phyloP scores from a whole-genome alignment of 176 grass and related monocot species.

The Carex parvula region DNA sequence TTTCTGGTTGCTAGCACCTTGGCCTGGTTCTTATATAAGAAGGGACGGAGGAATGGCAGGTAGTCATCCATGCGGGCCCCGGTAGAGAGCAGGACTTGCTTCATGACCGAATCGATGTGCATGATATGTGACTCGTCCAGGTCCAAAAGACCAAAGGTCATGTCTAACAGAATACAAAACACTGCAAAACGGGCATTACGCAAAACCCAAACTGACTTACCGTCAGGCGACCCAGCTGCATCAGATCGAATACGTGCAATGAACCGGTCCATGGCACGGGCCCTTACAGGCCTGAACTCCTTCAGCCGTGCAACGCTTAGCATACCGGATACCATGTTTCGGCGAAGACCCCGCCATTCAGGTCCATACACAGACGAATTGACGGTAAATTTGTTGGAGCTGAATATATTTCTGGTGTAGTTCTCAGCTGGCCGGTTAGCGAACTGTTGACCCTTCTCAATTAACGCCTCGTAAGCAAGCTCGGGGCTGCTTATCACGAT shows the following conservation, averaged over 20 bases:
- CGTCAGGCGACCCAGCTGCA: constrained; percentile 38
- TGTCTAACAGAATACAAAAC: constrained; percentile 79
- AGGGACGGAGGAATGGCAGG: constrained; percentile 78
- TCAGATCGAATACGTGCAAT: constrained; percentile 59
- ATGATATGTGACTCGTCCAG: constrained; percentile 62
- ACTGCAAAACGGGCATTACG: constrained; percentile 93
- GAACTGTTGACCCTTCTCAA: constrained; percentile 63
- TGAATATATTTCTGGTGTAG: constrained; percentile 74
- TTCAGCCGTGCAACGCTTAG: constrained; percentile 53
- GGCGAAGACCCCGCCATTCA: constrained; percentile 75
- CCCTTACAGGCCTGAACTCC: constrained; percentile 46
- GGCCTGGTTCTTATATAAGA: constrained; percentile 49
- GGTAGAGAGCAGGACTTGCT: constrained; percentile 62
- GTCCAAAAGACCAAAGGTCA: constrained; percentile 85
- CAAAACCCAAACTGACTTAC: constrained; percentile 65
- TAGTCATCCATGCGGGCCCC: constrained; percentile 82
- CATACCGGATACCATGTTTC: constrained; percentile 98
- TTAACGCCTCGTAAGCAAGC: constrained; percentile 69
- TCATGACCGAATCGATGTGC: constrained; percentile 69
- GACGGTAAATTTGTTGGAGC: constrained; percentile 82
- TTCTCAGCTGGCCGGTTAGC: constrained; percentile 69
- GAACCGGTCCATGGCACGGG: constrained; percentile 81
- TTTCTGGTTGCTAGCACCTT: constrained; percentile 49
- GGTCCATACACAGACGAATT: constrained; percentile 76
- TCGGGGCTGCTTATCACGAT: constrained; percentile 75